Percentiles rank a stretch among this genome's conserved stretches.
Conservation (phyloP, 2,329 filamentous ascomycete species). For the Paraconiothyrium brasiliense region DNA sequence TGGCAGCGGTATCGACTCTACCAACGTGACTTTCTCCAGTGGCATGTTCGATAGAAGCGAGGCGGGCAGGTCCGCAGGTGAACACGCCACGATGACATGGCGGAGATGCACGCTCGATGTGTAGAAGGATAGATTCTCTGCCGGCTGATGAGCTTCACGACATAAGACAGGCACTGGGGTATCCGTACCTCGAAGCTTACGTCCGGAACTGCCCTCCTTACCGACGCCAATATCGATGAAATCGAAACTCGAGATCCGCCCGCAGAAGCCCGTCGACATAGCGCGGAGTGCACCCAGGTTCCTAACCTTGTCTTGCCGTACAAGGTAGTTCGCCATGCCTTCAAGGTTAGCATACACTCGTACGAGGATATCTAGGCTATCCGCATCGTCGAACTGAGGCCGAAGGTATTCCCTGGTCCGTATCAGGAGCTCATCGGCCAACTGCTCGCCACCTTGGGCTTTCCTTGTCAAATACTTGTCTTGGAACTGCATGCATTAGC, state of each 20-base stretch:
- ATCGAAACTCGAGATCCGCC: constrained; percentile 48
- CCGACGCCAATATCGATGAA: constrained; percentile 49
- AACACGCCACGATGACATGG: constrained; percentile 47
- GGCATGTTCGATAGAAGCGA: constrained; percentile 45
- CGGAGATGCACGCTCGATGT: constrained; percentile 46
- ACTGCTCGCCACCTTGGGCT: constrained; percentile 45
- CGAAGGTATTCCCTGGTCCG: constrained; percentile 47
- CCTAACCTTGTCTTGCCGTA: constrained; percentile 45
- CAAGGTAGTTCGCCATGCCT: constrained; percentile 48
- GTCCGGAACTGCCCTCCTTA: constrained; percentile 45
- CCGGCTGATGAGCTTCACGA: constrained; percentile 17
- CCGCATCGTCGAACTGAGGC: constrained; percentile 46
- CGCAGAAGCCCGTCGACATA: constrained; percentile 48
- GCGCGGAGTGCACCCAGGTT: constrained; percentile 48
- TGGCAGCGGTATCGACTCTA: constrained; percentile 44
- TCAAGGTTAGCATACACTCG: constrained; percentile 49
- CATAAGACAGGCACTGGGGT: neutral
- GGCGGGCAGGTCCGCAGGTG: constrained; percentile 41
- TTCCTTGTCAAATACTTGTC: constrained; percentile 49
- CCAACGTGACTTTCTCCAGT: constrained; percentile 43
- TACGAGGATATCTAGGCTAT: constrained; percentile 46
- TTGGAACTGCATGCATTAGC: constrained; percentile 38
- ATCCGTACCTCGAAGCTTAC: constrained; percentile 46
- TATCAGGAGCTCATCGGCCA: constrained; percentile 47
- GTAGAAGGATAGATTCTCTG: constrained; percentile 49